Base-by-base conservation (phyloP, 2,329 filamentous ascomycete species). In the Macrophomina phaseolina region DNA sequence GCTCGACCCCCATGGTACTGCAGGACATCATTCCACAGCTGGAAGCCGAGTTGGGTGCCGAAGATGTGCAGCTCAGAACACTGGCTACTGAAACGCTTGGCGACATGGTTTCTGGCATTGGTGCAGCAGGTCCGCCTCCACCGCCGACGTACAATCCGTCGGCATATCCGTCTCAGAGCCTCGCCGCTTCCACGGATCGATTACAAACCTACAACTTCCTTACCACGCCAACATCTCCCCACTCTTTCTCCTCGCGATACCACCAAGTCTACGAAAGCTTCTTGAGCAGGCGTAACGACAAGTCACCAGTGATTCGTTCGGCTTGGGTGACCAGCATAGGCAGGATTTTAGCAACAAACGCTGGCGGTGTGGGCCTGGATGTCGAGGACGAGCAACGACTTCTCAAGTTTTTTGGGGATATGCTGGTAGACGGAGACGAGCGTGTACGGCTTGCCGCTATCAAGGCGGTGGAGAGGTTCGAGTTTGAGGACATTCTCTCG, bases 21-120 rank as follows among this genome's bases (percentile, higher is more conserved):
- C 90, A 93, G 70, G 97, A 97, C 73, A 94, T 99, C 12, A 90
- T 99, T 63, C 94, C 94, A 4, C 94, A 97, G 77, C 84, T 99
- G 46, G 94, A 98, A 75, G 91, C 93, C 40, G 95, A 99, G 80
- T 83, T 99, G 63, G 91, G 90, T 3, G 93, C 94, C 0, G 95
- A 99, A 75, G 96, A 96, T 68, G 85, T 94, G 3, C 89, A 95
- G 71, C 82, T 99, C 65, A 91, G 95, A 64, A 86, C 92, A 67
- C 85, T 99, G 67, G 94, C 94, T 2, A 97, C 94, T 0, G 93
- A 98, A 78, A 97, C 95, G 0, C 87, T 99, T 46, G 95, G 96
- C 64, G 94, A 98, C 75, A 94, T 99, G 84, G 91, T 96, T 32
- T 90, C 94, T 48, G 94, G 94, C 5, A 96, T 98, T 76, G 94